A percentile compares a stretch with the other conserved stretches of the same genome.
These are phyloP conservation scores for Delphinella strobiligena DNA, from an alignment of 2,329 filamentous ascomycete species.

Conservation along the genomic window DNA sequence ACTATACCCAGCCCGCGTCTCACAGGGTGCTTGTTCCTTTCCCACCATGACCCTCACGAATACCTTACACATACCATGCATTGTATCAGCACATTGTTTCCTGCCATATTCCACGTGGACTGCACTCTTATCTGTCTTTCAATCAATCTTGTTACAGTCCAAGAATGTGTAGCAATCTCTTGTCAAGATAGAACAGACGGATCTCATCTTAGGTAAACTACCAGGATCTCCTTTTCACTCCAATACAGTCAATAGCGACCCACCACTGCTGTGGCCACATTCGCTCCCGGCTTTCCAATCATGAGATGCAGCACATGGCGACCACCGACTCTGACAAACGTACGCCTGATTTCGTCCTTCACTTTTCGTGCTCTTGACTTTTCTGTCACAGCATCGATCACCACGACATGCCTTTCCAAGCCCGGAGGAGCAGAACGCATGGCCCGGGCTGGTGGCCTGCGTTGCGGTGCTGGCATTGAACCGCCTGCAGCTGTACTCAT, in stretches of 20 bases:
- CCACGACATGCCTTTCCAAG: constrained; percentile 3
- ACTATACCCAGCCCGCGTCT: neutral
- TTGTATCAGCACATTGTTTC: too few species aligned
- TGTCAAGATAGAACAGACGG: too few species aligned
- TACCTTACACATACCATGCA: too few species aligned
- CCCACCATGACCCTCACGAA: too few species aligned
- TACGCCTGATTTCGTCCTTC: constrained; percentile 5
- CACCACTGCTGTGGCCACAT: constrained; percentile 8
- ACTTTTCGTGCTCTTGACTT: neutral
- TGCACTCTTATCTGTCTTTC: too few species aligned
- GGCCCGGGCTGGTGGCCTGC: neutral
- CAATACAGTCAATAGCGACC: constrained; percentile 5
- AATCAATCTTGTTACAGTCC: too few species aligned
- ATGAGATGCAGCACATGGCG: constrained; percentile 1
- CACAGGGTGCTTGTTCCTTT: too few species aligned
- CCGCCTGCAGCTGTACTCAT: neutral
- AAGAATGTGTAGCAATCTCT: too few species aligned
- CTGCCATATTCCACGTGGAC: too few species aligned
- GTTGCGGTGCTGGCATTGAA: neutral
- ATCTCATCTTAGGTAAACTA: too few species aligned
- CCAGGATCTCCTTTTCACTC: too few species aligned
- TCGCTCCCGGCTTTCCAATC: constrained; percentile 5
- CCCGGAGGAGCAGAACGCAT: neutral
- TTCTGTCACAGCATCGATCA: constrained; percentile 1
- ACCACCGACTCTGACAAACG: constrained; percentile 4